Evolutionary conservation across 257 asterid genomes (phyloP), one percentile per base, ranked within the genome.

Genomic region (Plantago major): DNA sequence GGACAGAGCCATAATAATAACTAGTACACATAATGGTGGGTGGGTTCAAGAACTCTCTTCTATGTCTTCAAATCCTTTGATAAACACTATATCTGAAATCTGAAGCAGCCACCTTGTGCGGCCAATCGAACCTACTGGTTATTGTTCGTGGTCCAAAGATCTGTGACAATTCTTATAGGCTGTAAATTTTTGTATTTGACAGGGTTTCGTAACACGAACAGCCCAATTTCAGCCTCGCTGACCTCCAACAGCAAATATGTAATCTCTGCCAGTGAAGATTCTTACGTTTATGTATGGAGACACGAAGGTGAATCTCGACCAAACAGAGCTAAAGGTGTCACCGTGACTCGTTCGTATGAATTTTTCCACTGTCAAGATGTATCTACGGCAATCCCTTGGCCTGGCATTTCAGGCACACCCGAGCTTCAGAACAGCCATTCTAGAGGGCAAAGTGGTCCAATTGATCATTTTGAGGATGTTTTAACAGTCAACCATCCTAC

Each of bases 381-480:
- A 42, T 83, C 99, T 5, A 76, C 76, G 43, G 99, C 97, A 50
- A 81, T 89, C 75, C 95, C 99, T 11, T 93, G 99, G 99, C 99
- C 96, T 22, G 91, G 96, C 14, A 52, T 76, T 59, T 63, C 81
- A 0, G 84, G 75, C 58, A 54, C 79, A 9, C 76, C 78, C 81
- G 77, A 45, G 46, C 71, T 57, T 72, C 86, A 65, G 48, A 72
- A 79, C 57, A 52, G 66, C 26, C 71, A 70, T 33, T 56, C 79
- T 12, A 46, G 66, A 45, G 81, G 62, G 1, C 78, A 63, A 19
- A 81, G 74, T 59, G 78, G 81, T 19, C 52, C 74, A 11, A 18
- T 62, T 18, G n/a, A 17, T 58, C 63, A 9, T 9, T 18, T 58
- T 0, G 94, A 85, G 59, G 85, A 84, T 59, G 84, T 52, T 45